phyloP scores from a whole-genome alignment of 441 rosid genomes.

The Pelargonium fulgidum region DNA sequence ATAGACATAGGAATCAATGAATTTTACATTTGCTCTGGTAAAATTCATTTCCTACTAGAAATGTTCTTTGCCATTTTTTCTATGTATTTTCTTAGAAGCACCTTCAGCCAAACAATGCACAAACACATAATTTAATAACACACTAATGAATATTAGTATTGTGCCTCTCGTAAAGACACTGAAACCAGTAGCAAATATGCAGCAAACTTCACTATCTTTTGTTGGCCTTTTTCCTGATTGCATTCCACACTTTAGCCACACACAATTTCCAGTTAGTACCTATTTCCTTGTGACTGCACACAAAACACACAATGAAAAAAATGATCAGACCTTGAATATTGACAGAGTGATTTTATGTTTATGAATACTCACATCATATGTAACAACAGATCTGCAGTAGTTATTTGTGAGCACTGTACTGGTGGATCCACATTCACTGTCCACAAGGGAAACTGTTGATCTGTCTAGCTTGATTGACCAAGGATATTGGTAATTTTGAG shows the following conservation, averaged over 20 bases:
- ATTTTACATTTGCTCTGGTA: not conserved
- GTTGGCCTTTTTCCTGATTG: not conserved
- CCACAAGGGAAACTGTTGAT: constrained; percentile 56
- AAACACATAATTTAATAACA: not conserved
- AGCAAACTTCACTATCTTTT: no score
- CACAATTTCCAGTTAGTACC: not conserved
- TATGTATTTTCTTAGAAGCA: not conserved
- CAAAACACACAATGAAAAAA: not conserved
- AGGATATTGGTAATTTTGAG: constrained; percentile 49
- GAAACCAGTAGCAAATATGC: not conserved
- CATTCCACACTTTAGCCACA: no score
- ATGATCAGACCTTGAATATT: not conserved
- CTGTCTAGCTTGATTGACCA: constrained; percentile 79
- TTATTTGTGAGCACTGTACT: constrained; percentile 67
- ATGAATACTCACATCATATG: constrained; percentile 26
- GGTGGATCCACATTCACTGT: constrained; percentile 78
- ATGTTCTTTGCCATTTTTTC: not conserved
- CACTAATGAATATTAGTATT: not conserved
- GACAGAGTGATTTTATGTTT: not conserved
- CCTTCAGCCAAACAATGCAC: not conserved
- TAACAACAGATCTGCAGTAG: constrained; percentile 51
- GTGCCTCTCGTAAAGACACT: not conserved
- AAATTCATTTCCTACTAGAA: not conserved
- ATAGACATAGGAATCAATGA: not conserved
- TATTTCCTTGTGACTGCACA: not conserved